Conservation (phyloP, 1,139 yeast genomes). For the Pneumocystis carinii region DNA sequence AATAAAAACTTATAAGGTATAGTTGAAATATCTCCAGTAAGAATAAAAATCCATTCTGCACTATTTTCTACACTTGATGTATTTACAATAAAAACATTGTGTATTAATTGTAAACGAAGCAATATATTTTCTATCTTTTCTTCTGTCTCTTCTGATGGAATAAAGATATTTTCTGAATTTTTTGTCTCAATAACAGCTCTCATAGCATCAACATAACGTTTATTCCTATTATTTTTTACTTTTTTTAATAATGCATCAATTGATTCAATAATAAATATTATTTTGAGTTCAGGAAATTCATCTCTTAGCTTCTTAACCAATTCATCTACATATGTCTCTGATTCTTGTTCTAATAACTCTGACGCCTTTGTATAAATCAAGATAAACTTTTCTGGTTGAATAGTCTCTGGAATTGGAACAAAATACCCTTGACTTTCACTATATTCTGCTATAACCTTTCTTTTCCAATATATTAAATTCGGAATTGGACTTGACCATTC, state of each 20-base stretch:
- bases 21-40: constrained; percentile 15
- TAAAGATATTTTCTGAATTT: neutral
- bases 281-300: constrained; percentile 5
- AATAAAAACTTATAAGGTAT: constrained; percentile 15
- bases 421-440: constrained; percentile 13
- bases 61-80: constrained; percentile 13
- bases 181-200: constrained; percentile 9
- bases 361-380: constrained; percentile 11
- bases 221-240: constrained; percentile 7
- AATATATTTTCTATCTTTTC: constrained; percentile 14
- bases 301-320: constrained; percentile 3
- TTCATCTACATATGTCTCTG: constrained; percentile 4
- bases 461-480: constrained; percentile 14
- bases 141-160: constrained; percentile 1
- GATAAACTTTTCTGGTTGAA: constrained; percentile 12
- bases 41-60: constrained; percentile 14
- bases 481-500: constrained; percentile 12
- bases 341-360: constrained; percentile 10
- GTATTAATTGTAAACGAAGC: constrained; percentile 12
- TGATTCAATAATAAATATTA: constrained; percentile 16
- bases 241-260: constrained; percentile 9
- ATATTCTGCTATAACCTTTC: constrained; percentile 14
- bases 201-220: constrained; percentile 12
- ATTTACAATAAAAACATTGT: constrained; percentile 13
- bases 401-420: constrained; percentile 13